Evolutionary conservation across 805 yeast species (phyloP).

Genomic region (Nakazawaea ishiwadae): DNA sequence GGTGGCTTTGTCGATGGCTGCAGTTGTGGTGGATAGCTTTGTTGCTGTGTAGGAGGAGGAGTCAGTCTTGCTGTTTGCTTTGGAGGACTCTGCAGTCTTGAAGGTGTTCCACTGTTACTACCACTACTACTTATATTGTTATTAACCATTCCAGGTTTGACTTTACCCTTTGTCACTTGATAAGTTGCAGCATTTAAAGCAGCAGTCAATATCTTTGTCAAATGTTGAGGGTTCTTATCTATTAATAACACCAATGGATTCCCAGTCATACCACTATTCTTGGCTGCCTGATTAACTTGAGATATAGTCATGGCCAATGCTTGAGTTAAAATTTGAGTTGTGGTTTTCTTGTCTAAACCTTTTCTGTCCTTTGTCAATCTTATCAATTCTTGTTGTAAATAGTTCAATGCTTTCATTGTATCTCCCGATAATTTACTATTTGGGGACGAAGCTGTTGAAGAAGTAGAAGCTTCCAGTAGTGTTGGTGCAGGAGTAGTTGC

Average conservation of each 20-base stretch:
- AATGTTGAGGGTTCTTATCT: constrained; percentile 76
- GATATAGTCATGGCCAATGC: constrained; percentile 93
- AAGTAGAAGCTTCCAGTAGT: constrained; percentile 10
- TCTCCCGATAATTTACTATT: constrained; percentile 43
- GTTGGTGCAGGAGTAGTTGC: constrained; percentile 19
- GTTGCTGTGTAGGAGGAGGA: neutral
- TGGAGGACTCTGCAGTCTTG: constrained; percentile 14
- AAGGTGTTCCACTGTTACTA: constrained; percentile 16
- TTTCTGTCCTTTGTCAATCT: constrained; percentile 73
- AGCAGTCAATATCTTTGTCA: constrained; percentile 72
- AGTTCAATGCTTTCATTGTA: constrained; percentile 70
- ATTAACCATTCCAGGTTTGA: constrained; percentile 23
- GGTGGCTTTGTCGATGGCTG: constrained; percentile 17
- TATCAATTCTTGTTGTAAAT: constrained; percentile 82
- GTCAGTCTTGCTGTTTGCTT: constrained; percentile 6
- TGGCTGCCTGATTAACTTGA: constrained; percentile 83
- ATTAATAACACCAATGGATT: constrained; percentile 74
- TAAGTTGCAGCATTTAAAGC: constrained; percentile 76
- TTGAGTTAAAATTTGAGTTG: constrained; percentile 80
- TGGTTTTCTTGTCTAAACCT: constrained; percentile 73
- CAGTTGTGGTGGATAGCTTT: constrained; percentile 12
- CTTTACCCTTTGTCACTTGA: constrained; percentile 52
- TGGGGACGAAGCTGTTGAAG: constrained; percentile 16
- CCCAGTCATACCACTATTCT: constrained; percentile 74
- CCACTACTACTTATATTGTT: constrained; percentile 6